Percentiles rank a stretch among this genome's conserved stretches.
Conservation (phyloP, 73 alveolate species). For the Paramecium primaurelia region DNA sequence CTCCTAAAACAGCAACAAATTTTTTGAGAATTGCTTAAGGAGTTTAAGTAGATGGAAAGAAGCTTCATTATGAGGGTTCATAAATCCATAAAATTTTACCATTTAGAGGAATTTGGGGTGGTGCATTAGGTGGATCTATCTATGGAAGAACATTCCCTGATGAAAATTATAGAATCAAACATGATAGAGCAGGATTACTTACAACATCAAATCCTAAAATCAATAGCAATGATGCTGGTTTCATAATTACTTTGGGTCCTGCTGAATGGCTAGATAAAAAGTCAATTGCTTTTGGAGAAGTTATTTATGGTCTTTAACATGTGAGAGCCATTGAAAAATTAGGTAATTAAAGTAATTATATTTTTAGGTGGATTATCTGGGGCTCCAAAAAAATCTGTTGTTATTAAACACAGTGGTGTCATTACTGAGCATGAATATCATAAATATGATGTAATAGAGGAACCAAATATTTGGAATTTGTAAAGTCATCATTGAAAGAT, state of each 20-base stretch:
- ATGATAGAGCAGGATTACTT: constrained; percentile 31
- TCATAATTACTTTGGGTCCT: constrained; percentile 46
- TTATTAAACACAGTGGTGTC: background rate
- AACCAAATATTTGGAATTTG: constrained; percentile 5
- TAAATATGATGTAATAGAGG: background rate
- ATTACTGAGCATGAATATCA: constrained; percentile 1
- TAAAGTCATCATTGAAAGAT: background rate
- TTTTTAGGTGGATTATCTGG: constrained; percentile 16
- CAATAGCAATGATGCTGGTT: constrained; percentile 42
- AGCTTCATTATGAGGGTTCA: constrained; percentile 11
- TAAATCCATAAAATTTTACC: background rate
- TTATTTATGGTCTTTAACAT: background rate
- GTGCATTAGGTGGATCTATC: constrained; percentile 31
- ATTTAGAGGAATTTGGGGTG: constrained; percentile 22
- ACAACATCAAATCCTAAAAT: constrained; percentile 25
- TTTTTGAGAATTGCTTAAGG: constrained; percentile 13
- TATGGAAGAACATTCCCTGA: constrained; percentile 38
- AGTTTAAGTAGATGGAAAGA: background rate
- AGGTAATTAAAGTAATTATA: background rate
- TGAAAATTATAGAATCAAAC: background rate
- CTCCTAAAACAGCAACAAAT: constrained; percentile 15
- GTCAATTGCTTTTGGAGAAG: constrained; percentile 38
- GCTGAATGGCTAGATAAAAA: constrained; percentile 26
- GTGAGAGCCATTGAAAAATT: constrained; percentile 17
- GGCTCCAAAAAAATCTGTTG: background rate